Conservation (phyloP, 805 yeast species). For the Wickerhamiella dianesei region DNA sequence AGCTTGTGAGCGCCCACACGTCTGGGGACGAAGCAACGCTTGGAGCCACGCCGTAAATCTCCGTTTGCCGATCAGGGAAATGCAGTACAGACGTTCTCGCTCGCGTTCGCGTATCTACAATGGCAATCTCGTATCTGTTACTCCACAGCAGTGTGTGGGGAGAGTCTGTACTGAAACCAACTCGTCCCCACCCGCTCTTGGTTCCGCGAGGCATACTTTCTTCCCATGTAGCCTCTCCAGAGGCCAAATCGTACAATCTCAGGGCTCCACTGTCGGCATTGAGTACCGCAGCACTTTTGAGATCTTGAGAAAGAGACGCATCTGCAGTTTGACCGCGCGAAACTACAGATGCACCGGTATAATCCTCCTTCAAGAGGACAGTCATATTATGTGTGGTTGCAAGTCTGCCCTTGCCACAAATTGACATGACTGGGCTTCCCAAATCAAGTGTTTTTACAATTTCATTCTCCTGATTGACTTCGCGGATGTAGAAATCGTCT, state of each 20-base stretch:
- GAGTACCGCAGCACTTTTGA: slow-evolving; percentile 2
- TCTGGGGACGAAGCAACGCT: slow-evolving; percentile 17
- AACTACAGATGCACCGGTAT: slow-evolving; percentile 1
- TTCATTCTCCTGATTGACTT: neutral
- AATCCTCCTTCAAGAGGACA: neutral
- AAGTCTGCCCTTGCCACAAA: slow-evolving; percentile 3
- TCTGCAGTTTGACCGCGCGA: slow-evolving; percentile 14
- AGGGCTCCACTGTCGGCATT: slow-evolving; percentile 4
- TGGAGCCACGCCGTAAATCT: slow-evolving; percentile 13
- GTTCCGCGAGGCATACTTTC: slow-evolving; percentile 7
- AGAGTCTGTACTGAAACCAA: neutral
- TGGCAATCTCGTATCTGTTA: slow-evolving; percentile 10
- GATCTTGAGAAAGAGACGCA: neutral
- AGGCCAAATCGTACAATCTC: slow-evolving; percentile 2
- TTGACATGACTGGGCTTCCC: slow-evolving; percentile 13
- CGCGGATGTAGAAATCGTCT: slow-evolving; percentile 8
- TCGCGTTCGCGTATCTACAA: slow-evolving; percentile 9
- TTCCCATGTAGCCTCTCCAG: slow-evolving; percentile 2
- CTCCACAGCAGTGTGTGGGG: slow-evolving; percentile 11
- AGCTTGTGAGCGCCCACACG: slow-evolving; percentile 48
- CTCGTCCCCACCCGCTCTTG: slow-evolving; percentile 15
- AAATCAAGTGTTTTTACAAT: slow-evolving; percentile 4
- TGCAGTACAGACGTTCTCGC: slow-evolving; percentile 3
- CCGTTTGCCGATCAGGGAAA: slow-evolving; percentile 6
- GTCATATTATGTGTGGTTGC: slow-evolving; percentile 11